phyloP scores from a whole-genome alignment of 805 yeast species.

The Saturnispora sanitii region DNA sequence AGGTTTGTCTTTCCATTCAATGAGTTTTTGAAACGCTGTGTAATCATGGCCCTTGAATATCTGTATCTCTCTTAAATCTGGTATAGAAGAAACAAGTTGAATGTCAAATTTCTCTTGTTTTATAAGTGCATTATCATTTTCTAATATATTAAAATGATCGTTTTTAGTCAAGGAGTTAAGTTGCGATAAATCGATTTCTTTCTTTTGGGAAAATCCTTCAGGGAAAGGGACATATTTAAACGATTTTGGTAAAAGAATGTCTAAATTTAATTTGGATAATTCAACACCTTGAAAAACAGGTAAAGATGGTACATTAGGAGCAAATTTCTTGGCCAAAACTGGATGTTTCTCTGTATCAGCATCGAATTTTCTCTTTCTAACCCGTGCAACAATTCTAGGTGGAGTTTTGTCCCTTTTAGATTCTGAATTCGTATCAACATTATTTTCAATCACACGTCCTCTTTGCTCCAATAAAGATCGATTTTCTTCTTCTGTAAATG shows the following conservation, averaged over 20 bases:
- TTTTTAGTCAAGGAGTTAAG: constrained; percentile 14
- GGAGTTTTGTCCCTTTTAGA: constrained; percentile 19
- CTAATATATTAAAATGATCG: constrained; percentile 44
- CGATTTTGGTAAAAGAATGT: constrained; percentile 43
- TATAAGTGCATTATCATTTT: constrained; percentile 26
- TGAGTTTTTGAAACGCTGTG: constrained; percentile 56
- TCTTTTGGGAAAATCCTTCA: constrained; percentile 29
- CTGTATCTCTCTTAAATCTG: constrained; percentile 57
- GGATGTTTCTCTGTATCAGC: neutral
- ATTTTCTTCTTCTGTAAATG: too few species aligned
- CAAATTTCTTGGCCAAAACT: neutral
- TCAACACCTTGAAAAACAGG: constrained; percentile 28
- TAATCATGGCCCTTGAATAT: constrained; percentile 64
- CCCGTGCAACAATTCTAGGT: constrained; percentile 1
- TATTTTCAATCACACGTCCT: too few species aligned
- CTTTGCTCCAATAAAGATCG: too few species aligned
- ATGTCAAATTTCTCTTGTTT: constrained; percentile 26
- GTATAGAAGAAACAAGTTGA: constrained; percentile 41
- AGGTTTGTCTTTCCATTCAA: constrained; percentile 23
- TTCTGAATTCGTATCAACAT: too few species aligned
- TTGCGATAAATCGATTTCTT: constrained; percentile 28
- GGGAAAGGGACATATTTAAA: constrained; percentile 39
- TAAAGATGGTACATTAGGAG: neutral
- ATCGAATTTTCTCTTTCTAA: constrained; percentile 4
- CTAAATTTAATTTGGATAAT: constrained; percentile 38